Base-by-base conservation (phyloP, 2,329 filamentous ascomycete genomes). In the Aspergillus puulaauensis region DNA sequence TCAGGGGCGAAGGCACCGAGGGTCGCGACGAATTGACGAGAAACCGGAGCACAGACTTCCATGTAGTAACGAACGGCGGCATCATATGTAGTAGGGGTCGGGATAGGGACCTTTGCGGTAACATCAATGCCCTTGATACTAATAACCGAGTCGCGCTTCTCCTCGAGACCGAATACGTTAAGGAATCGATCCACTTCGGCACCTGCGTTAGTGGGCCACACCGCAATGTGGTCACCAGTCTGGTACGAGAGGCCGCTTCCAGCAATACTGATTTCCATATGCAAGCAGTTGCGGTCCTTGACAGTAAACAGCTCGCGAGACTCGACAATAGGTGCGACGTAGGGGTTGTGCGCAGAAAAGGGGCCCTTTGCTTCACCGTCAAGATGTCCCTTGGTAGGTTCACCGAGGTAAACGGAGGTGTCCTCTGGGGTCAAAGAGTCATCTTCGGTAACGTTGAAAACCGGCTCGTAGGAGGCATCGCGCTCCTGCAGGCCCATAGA, bases 201-300 rank as follows among this genome's bases (percentile, higher is more conserved):
- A 57, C 95, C 95, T 58, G 95, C 83, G 75, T 99, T 99, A 51
- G 91, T 96, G 39, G 96, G 95, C 96, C 96, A 99, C 68, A 99
- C 79, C 43, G 95, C 95, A 70, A 99, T 90, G 76, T 99, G 96
- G 73, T 99, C 96, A 73, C 95, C 95, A 52, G 95, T 99, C 68
- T 96, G 91, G 80, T 99, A 99, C 45, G 84, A 86, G 62, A 99
- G 82, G 74, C 96, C 96, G 53, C 93, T 96, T 66, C 86, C 90
- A 69, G 88, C 89, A 67, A 99, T 86, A 72, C 96, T 91, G 63
- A 99, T 86, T 76, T 99, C 96, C 84, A 98, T 87, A 77, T 99
- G 96, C 65, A 99, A 82, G 73, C 95, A 99, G 81, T 98, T 97
- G 61, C 96, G 85, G 70, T 92, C 90, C 76, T 92, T 91, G 76